Conservation (phyloP, 306 rosid species). For the Potentilla sterilis region DNA sequence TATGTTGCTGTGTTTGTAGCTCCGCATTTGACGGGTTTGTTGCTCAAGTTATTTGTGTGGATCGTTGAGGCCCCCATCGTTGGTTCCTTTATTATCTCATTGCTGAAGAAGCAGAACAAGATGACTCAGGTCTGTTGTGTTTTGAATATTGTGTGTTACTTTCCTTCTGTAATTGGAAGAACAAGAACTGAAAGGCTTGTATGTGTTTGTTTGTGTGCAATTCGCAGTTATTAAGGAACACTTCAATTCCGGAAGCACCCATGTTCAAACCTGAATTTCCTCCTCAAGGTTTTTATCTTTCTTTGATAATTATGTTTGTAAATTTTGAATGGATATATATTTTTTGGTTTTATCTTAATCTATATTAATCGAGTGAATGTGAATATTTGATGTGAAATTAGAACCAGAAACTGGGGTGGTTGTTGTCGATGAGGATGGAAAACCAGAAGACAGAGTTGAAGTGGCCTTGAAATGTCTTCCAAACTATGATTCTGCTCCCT, state of each 20-base stretch:
- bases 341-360: background rate
- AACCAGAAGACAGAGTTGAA: slow-evolving; percentile 66
- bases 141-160: background rate
- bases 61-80: slow-evolving; percentile 56
- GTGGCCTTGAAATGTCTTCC: slow-evolving; percentile 80
- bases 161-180: background rate
- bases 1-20: slow-evolving; percentile 47
- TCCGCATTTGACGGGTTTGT: slow-evolving; percentile 82
- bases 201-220: slow-evolving; percentile 12
- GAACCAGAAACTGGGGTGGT: slow-evolving; percentile 66
- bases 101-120: slow-evolving; percentile 67
- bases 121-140: slow-evolving; percentile 49
- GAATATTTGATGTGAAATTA: slow-evolving; percentile 26
- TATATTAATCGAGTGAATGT: slow-evolving; percentile 19
- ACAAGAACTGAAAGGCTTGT: background rate
- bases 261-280: slow-evolving; percentile 97
- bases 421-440: slow-evolving; percentile 63
- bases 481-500: slow-evolving; percentile 56
- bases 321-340: background rate
- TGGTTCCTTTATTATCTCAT: slow-evolving; percentile 51
- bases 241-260: slow-evolving; percentile 77
- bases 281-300: slow-evolving; percentile 64
- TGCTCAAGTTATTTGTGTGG: slow-evolving; percentile 60
- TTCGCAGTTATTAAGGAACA: slow-evolving; percentile 62
- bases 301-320: background rate